Evolutionary conservation across 495 filamentous ascomycete genomes (phyloP), one percentile per base, ranked within the genome.

Genomic region (Podospora anserina): DNA sequence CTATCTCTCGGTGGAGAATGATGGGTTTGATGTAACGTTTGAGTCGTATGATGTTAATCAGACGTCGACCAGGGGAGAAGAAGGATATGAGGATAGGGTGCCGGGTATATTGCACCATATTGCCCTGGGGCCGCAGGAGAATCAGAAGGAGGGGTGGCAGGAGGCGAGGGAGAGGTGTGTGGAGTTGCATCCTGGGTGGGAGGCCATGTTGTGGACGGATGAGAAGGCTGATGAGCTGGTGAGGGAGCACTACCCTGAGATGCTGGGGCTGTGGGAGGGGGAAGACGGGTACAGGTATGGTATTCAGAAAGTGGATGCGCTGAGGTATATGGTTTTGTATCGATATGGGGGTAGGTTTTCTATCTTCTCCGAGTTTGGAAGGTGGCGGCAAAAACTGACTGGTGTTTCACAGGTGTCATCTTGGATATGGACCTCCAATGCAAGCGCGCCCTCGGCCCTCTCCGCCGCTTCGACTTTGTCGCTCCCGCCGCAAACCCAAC

Each of bases 361-460:
- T 2, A 11, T 11, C 9, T 49, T 49, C 39, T 49, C 9, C 39
- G 9, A 49, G 68, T 54, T 23, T 23, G 23, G 23, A 13, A 20
- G 2, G 13, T 23, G 23, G 13, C 6, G 5, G 11, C 13, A 18
- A 63, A 13, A 61, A 27, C 9, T 58, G 1, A 20, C 19, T 58
- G n/a, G 2, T 18, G 27, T 44, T 19, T 19, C 32, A 49, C 7
- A 77, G 75, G 75, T 18, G 76, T 78, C 53, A 72, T 82, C 30
- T 68, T 82, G 6, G 80, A 82, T 66, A 80, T 82, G 74, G 80
- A 82, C 61, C 75, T 82, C 20, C 74, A 79, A 54, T 82, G 80
- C 73, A 74, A 72, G 44, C 74, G 80, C 6, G 76, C 72, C 5
- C 72, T 81, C 19, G 80, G 79, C 5, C 79, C 80, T 3, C 71